Conservation (phyloP, 169 alveolate species). For the Eimeria sp. region DNA sequence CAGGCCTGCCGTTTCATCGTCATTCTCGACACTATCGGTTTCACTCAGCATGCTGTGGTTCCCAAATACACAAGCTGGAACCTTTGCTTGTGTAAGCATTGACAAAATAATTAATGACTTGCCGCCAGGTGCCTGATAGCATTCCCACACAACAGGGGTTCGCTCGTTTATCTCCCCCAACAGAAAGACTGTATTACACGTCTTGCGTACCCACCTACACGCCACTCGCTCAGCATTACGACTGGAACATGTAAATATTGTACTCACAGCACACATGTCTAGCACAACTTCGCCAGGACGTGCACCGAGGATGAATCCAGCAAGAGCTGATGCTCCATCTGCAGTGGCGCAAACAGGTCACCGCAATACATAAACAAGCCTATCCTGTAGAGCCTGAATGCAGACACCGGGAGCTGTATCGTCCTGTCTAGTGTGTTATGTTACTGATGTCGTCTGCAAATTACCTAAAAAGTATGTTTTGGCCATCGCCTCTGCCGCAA, state of each 20-base stretch:
- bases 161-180: background rate
- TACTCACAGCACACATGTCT: constrained; percentile 78
- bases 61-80: constrained; percentile 8
- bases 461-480: constrained; percentile 66
- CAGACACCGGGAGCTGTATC: background rate
- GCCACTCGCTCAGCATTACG: background rate
- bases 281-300: constrained; percentile 78
- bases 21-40: background rate
- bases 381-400: background rate
- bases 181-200: background rate
- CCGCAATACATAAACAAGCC: background rate
- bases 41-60: background rate
- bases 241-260: background rate
- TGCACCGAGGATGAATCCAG: constrained; percentile 65
- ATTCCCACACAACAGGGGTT: background rate
- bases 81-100: constrained; percentile 52
- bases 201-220: background rate
- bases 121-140: constrained; percentile 75
- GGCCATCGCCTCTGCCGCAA: constrained; percentile 49
- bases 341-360: background rate
- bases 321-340: constrained; percentile 82
- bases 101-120: constrained; percentile 55
- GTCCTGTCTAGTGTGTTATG: background rate
- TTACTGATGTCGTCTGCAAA: background rate
- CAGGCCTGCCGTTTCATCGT: constrained; percentile 45